Conservation (phyloP, 2,329 filamentous ascomycete species). For the Lasiodiplodia hormozganensis region DNA sequence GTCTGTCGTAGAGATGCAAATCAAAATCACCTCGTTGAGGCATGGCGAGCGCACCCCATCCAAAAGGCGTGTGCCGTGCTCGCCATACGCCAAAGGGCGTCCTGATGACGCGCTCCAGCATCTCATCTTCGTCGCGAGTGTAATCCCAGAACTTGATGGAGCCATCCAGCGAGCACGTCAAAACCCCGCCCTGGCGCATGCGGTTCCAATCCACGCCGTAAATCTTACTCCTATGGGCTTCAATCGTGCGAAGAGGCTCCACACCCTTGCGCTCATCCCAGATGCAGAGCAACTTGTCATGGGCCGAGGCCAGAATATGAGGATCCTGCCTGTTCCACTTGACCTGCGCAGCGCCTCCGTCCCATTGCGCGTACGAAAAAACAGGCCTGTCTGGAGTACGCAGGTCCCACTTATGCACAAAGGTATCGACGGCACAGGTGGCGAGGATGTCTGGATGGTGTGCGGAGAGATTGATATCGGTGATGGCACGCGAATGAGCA, state of each 20-base stretch:
- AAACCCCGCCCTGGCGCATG: slow-evolving; percentile 71
- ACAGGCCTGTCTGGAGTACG: slow-evolving; percentile 75
- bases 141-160: slow-evolving; percentile 96
- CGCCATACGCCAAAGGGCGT: slow-evolving; percentile 91
- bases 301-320: slow-evolving; percentile 88
- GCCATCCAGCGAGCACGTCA: slow-evolving; percentile 89
- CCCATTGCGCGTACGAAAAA: slow-evolving; percentile 65
- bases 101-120: slow-evolving; percentile 71
- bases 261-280: slow-evolving; percentile 88
- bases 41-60: slow-evolving; percentile 85
- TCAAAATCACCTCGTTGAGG: slow-evolving; percentile 87
- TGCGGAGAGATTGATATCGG: slow-evolving; percentile 94
- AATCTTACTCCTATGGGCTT: slow-evolving; percentile 90
- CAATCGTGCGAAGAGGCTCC: slow-evolving; percentile 80
- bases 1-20: slow-evolving; percentile 81
- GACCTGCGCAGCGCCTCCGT: slow-evolving; percentile 90
- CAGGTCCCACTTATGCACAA: slow-evolving; percentile 91
- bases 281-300: slow-evolving; percentile 85
- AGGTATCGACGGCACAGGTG: slow-evolving; percentile 91
- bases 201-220: slow-evolving; percentile 97
- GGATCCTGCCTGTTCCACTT: slow-evolving; percentile 91
- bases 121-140: slow-evolving; percentile 59
- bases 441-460: slow-evolving; percentile 89
- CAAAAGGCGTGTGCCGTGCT: slow-evolving; percentile 89
- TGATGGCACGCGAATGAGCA: slow-evolving; percentile 86